Evolutionary conservation across 177 flowering plant genomes (phyloP).

Genomic region (Vitis hybrid): DNA sequence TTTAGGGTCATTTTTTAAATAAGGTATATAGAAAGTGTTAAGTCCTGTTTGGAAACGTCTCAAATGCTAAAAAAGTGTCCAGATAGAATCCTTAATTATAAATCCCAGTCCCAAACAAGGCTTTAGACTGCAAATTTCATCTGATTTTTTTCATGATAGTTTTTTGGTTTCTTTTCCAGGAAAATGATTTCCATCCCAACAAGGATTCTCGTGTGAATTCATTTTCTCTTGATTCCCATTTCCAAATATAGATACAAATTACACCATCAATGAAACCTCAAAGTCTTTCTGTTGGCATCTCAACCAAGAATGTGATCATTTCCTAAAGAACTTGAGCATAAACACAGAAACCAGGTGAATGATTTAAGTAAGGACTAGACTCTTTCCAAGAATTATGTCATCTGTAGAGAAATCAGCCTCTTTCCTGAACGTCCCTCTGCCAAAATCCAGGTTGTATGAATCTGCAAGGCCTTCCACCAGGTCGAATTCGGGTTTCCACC

Average conservation of each 20-base stretch:
- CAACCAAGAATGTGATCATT: not conserved
- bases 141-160: no score
- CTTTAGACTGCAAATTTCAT: no score
- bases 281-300: not conserved
- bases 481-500: slow-evolving; percentile 79
- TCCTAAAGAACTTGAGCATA: not conserved
- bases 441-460: slow-evolving; percentile 89
- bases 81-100: no score
- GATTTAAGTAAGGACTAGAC: slow-evolving; percentile 44
- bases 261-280: not conserved
- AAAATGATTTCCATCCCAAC: no score
- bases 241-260: not conserved
- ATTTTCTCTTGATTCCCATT: not conserved
- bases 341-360: not conserved
- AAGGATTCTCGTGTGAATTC: not conserved
- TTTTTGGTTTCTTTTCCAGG: not conserved
- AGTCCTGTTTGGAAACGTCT: no score
- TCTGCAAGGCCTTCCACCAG: slow-evolving; percentile 82
- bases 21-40: no score
- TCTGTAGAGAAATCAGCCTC: slow-evolving; percentile 89
- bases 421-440: slow-evolving; percentile 91
- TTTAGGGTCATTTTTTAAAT: no score
- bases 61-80: no score
- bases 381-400: slow-evolving; percentile 78
- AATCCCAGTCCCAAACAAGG: no score